phyloP scores from a whole-genome alignment of 495 filamentous ascomycete species.

The Lasiosphaeriaceae sp. region DNA sequence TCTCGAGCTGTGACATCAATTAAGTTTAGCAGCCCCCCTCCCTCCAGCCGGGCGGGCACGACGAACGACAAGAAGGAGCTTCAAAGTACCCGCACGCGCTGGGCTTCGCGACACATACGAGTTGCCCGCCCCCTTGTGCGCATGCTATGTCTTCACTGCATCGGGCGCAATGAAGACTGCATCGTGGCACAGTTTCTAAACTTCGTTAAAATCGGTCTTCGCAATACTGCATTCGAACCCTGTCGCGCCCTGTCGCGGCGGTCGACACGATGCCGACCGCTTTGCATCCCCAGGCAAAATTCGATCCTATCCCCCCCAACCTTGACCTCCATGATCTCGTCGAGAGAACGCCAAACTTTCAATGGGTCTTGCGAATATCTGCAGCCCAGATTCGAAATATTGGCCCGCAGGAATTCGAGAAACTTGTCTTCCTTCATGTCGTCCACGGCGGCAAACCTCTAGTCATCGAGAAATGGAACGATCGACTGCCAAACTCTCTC shows the following conservation, averaged over 20 bases:
- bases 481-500: conserved; percentile 60
- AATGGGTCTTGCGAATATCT: conserved; percentile 71
- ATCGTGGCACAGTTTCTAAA: not conserved
- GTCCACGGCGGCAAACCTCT: conserved; percentile 80
- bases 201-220: not conserved
- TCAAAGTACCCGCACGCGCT: no score
- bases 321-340: conserved; percentile 73
- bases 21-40: no score
- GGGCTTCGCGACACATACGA: no score
- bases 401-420: conserved; percentile 71
- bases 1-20: no score
- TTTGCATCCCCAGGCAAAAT: conserved; percentile 63
- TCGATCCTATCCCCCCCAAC: conserved; percentile 80
- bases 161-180: no score
- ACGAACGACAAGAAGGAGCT: no score
- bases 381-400: conserved; percentile 69
- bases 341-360: conserved; percentile 73
- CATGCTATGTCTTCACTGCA: no score
- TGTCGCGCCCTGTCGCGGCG: not conserved
- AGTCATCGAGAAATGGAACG: conserved; percentile 79
- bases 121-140: no score
- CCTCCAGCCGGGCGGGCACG: no score
- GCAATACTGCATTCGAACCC: not conserved
- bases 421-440: conserved; percentile 72
- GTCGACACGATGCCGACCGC: conserved; percentile 59